A percentile compares a stretch with the other conserved stretches of the same genome.
phyloP scores from a whole-genome alignment of 2,329 filamentous ascomycete species.

The Fusarium papillatum region DNA sequence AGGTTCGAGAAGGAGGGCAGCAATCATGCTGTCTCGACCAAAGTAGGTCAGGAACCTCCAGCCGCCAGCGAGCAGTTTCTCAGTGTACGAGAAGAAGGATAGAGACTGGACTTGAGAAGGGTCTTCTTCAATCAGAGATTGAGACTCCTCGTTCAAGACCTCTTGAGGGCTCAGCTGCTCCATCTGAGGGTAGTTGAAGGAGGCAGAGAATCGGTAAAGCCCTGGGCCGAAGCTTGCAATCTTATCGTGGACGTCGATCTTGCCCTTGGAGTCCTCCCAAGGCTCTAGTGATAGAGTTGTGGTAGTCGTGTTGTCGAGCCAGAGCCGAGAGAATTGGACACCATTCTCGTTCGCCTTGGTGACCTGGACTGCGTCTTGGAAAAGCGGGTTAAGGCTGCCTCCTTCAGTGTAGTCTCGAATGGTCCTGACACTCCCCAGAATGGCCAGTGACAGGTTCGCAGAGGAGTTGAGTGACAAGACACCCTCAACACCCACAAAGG shows the following conservation, averaged over 20 bases:
- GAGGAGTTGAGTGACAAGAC: conserved; percentile 70
- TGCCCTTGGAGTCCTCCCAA: conserved; percentile 37
- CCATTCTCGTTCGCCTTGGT: conserved; percentile 55
- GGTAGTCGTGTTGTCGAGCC: conserved; percentile 73
- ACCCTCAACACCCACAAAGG: conserved; percentile 66
- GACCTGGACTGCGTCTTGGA: conserved; percentile 67
- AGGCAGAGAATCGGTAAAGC: conserved; percentile 69
- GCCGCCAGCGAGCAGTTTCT: conserved; percentile 73
- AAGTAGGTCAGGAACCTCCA: conserved; percentile 79
- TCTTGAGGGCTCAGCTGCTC: conserved; percentile 63
- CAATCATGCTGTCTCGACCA: conserved; percentile 75
- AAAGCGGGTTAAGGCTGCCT: conserved; percentile 61
- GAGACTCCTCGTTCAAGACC: conserved; percentile 63
- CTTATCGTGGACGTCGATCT: conserved; percentile 51
- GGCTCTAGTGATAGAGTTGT: conserved; percentile 65
- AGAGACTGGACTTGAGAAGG: conserved; percentile 47
- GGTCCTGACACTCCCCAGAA: conserved; percentile 72
- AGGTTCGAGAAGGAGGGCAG: conserved; percentile 68
- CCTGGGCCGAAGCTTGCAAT: conserved; percentile 64
- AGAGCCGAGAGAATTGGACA: conserved; percentile 64
- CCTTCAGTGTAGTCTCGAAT: conserved; percentile 75
- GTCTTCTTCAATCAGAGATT: conserved; percentile 56
- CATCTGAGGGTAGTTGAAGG: conserved; percentile 74
- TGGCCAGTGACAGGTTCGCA: conserved; percentile 66
- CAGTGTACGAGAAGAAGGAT: conserved; percentile 73